Base-by-base conservation (phyloP, 1,284 basidiomycete species). In the Rhizoctonia solani region DNA sequence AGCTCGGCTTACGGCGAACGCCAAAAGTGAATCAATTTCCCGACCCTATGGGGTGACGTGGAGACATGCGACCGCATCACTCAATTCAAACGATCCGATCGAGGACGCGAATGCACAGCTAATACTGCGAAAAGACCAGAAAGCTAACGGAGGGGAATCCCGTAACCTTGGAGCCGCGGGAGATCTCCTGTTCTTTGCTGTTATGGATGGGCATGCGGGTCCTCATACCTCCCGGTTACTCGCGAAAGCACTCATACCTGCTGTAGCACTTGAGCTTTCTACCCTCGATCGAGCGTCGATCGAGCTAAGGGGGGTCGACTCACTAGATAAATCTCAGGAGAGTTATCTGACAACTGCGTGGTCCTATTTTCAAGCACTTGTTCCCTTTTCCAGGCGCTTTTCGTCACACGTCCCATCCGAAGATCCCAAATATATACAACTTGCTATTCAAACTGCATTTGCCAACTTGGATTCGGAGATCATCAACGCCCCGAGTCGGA, bases 191-290 rank as follows among this genome's bases (percentile, higher is more conserved):
- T 90, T 96, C 76, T 94, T 93, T 73, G 82, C 91, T 1, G 88
- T 97, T 29, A 89, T 95, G 85, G 97, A 99, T 74, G 97, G 97
- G 1, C 97, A 99, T 75, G 83, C 87, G 1, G 97, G 94, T 0
- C 82, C 74, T 71, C 84, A 93, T 67, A 99, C 97, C 0, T 94
- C 92, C 3, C 84, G 87, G 67, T 81, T 98, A 30, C 87, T 99
- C 32, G 88, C 90, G 1, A 88, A 89, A 61, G 85, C 90, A 42
- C 85, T 99, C 68, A 92, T 98, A 69, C 92, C 92, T 34, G 90
- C 92, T 11, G 87, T 98, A 54, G 86, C 88, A 0, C 80, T 93
- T 54, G 89, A 96, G 74, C 84, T 99, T 29, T 81, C 82, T 3
- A 75, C 79, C 23, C 79, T 89, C 29, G 77, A 78, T 41, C 75